Percentiles rank a stretch among this genome's conserved stretches.
Evolutionary conservation across 2,329 filamentous ascomycete genomes (phyloP).

Genomic region (Alternaria sp.): DNA sequence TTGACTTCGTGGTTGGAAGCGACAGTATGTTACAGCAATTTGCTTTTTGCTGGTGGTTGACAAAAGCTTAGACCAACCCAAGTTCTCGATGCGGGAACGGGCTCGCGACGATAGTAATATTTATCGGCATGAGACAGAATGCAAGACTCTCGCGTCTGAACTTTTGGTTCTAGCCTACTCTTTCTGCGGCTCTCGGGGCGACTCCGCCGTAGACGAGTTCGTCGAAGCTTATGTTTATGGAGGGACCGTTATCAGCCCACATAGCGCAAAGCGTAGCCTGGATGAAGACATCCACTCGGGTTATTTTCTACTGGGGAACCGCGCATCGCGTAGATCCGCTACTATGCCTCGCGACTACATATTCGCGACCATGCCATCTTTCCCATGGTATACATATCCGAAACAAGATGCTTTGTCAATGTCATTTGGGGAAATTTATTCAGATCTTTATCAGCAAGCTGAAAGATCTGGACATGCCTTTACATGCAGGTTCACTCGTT

Average conservation of each 20-base stretch:
- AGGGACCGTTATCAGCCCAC: neutral
- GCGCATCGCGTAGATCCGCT: neutral
- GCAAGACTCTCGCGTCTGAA: too few species aligned
- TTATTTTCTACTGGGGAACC: neutral
- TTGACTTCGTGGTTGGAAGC: neutral
- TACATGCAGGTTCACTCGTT: neutral
- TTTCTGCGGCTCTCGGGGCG: neutral
- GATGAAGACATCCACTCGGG: neutral
- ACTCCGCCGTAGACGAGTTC: neutral
- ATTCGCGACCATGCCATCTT: neutral
- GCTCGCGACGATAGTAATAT: neutral
- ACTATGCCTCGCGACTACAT: neutral
- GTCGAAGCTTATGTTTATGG: neutral
- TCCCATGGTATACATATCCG: neutral
- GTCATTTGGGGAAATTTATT: neutral
- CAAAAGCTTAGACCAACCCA: neutral
- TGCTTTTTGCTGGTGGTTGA: neutral
- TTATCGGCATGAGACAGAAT: too few species aligned
- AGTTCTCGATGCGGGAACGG: neutral
- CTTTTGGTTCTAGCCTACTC: neutral
- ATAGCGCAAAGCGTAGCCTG: neutral
- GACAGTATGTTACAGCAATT: neutral
- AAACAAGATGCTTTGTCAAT: neutral
- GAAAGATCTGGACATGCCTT: neutral
- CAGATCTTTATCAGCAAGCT: neutral